These are phyloP conservation scores for Clonostachys rhizophaga DNA, from an alignment of 2,329 filamentous ascomycete genomes.

Conservation along the genomic window DNA sequence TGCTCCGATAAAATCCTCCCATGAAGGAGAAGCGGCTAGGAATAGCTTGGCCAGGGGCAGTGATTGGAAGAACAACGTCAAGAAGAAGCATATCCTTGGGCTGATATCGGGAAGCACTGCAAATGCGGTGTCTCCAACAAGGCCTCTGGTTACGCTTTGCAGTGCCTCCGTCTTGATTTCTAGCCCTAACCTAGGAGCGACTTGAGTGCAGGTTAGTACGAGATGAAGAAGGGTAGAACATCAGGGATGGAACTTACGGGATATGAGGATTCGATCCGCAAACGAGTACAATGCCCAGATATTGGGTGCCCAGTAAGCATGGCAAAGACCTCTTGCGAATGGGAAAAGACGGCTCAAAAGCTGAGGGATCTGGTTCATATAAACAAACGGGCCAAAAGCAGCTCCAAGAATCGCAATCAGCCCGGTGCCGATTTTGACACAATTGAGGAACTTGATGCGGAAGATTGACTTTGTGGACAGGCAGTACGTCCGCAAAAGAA, in stretches of 20 bases:
- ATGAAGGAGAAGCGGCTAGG: conserved; percentile 59
- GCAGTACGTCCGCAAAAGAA: conserved; percentile 84
- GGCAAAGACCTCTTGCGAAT: conserved; percentile 88
- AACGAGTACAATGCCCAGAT: conserved; percentile 98
- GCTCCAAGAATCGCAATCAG: conserved; percentile 67
- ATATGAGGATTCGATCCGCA: conserved; percentile 76
- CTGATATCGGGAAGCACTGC: conserved; percentile 86
- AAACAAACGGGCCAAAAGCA: conserved; percentile 87
- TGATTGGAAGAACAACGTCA: conserved; percentile 79
- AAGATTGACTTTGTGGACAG: conserved; percentile 74
- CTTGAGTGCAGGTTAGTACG: conserved; percentile 30
- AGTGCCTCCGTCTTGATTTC: conserved; percentile 69
- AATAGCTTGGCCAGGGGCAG: conserved; percentile 82
- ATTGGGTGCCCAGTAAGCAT: conserved; percentile 98
- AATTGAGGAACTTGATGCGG: conserved; percentile 71
- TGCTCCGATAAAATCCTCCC: conserved; percentile 85
- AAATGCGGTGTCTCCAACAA: conserved; percentile 92
- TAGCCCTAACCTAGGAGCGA: conserved; percentile 77
- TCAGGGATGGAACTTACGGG: conserved; percentile 49
- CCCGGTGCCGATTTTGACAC: conserved; percentile 73
- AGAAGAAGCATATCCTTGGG: conserved; percentile 71
- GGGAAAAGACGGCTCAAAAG: conserved; percentile 83
- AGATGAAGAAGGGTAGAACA: background rate
- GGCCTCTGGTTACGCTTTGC: conserved; percentile 83
- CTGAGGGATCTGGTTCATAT: conserved; percentile 79